Evolutionary conservation across 441 rosid genomes (phyloP), one percentile per base, ranked within the genome.

Genomic region (Raphanus hybrid): DNA sequence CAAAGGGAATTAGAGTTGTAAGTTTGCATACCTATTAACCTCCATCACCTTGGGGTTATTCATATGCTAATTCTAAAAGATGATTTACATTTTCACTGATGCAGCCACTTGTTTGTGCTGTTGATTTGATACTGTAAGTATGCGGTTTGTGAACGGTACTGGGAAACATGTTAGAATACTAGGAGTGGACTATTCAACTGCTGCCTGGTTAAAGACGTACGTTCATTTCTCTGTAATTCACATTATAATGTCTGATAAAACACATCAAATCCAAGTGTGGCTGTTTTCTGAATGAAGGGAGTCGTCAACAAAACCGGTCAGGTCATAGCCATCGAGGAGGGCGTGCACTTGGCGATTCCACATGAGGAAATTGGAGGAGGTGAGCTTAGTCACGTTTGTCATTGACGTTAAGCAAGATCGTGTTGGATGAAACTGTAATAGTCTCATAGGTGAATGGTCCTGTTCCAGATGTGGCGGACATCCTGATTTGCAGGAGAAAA

Each of bases 201-300:
- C 94, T 63, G 72, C 79, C 80, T 90, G 97, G 99, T 90, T 94
- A 82, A 86, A 86, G 86, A 81, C 72, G 99, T 92, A 86, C 65
- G 54, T 41, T 27, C 11, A 16, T 71, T 67, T 72, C 29, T 62
- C 3, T 67, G 57, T 12, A 18, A 45, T 6, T 35, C 69, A 20
- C 60, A 37, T 12, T 71, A 16, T 18, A 62, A 20, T 48, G 27
- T 34, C 66, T 11, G 5, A 26, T 18, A 3, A 71, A 23, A 66
- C 18, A 66, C 18, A 45, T 65, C 10, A 52, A 69, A 70, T 18
- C 35, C 9, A 34, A 65, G 1, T 27, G 75, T 39, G 67, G 69
- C 8, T 57, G 32, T 55, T 34, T n/a, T 35, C 29, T 3, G 67
- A 78, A 59, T 74, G 20, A 61, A 90, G 97, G 20, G 18, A 18